Conservation (phyloP, 768 basidiomycete genomes). For the Pleurotus ostreatus region DNA sequence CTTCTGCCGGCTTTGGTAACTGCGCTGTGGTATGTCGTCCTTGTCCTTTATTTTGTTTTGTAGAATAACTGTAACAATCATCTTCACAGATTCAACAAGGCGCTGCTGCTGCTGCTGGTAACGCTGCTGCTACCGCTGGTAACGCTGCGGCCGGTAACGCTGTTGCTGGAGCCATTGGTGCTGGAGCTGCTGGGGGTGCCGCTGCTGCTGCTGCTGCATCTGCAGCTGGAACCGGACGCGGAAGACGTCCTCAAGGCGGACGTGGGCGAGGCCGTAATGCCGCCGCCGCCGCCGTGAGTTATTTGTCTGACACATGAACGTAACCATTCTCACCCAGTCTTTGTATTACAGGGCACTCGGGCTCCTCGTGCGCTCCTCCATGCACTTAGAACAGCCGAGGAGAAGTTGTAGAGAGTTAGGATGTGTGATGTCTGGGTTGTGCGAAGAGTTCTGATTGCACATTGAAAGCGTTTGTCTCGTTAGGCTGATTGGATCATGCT, state of each 20-base stretch:
- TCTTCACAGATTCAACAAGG: constrained; percentile 4
- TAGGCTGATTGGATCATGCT: no score
- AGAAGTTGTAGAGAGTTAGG: no score
- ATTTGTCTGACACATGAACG: neutral
- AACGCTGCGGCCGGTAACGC: constrained; percentile 6
- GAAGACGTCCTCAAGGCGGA: neutral
- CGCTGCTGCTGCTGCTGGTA: constrained; percentile 11
- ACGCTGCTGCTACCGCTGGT: constrained; percentile 10
- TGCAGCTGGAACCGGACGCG: constrained; percentile 9
- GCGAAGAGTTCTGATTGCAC: no score
- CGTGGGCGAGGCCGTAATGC: constrained; percentile 13
- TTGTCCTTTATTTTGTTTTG: neutral
- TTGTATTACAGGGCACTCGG: constrained; percentile 29
- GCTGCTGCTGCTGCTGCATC: constrained; percentile 9
- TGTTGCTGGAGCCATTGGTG: constrained; percentile 12
- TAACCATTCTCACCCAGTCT: no score
- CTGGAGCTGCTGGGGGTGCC: constrained; percentile 12
- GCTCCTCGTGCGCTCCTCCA: constrained; percentile 32
- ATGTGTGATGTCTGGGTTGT: no score
- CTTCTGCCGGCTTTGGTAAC: constrained; percentile 49
- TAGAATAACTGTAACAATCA: neutral
- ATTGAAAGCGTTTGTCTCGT: no score
- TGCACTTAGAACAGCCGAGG: neutral
- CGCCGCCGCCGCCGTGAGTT: constrained; percentile 17
- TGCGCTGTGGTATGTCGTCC: constrained; percentile 37